A percentile compares a stretch with the other conserved stretches of the same genome.
These are phyloP conservation scores for Cladobotryum protrusum DNA, from an alignment of 2,329 filamentous ascomycete genomes.

Conservation along the genomic window DNA sequence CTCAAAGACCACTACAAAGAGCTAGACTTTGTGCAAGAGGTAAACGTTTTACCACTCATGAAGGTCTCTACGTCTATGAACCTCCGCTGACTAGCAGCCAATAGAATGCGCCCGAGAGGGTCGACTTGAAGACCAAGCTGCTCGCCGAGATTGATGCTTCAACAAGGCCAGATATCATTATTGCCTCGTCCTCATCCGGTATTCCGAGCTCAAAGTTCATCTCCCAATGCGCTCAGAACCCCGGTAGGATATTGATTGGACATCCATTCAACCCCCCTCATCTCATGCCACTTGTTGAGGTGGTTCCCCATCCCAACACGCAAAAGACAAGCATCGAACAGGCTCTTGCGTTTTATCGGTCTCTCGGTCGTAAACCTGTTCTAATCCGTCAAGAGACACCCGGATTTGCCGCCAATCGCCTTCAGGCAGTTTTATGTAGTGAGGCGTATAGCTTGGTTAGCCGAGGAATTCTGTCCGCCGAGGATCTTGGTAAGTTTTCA, in stretches of 20 bases:
- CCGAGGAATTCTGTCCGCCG: constrained; percentile 24
- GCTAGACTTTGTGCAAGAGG: constrained; percentile 31
- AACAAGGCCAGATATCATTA: constrained; percentile 26
- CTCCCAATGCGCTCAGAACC: constrained; percentile 12
- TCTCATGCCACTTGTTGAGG: constrained; percentile 41
- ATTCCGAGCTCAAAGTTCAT: constrained; percentile 19
- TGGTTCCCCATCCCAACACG: constrained; percentile 32
- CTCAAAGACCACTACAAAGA: constrained; percentile 7
- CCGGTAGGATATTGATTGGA: constrained; percentile 34
- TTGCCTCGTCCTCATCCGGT: constrained; percentile 35
- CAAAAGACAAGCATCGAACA: constrained; percentile 13
- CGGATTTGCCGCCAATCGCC: constrained; percentile 36
- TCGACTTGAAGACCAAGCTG: constrained; percentile 33
- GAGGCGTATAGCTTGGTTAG: constrained; percentile 31
- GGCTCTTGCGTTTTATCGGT: too few species aligned
- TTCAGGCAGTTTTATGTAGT: constrained; percentile 29
- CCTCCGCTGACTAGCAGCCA: too few species aligned
- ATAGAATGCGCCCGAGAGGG: constrained; percentile 32
- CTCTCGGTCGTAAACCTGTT: too few species aligned
- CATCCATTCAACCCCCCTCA: constrained; percentile 46
- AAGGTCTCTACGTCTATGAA: too few species aligned
- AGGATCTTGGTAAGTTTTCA: constrained; percentile 16
- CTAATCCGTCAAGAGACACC: too few species aligned
- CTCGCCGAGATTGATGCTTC: constrained; percentile 28
- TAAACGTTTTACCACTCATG: background rate